Base-by-base conservation (phyloP, 306 rosid species). In the Rosa persica region DNA sequence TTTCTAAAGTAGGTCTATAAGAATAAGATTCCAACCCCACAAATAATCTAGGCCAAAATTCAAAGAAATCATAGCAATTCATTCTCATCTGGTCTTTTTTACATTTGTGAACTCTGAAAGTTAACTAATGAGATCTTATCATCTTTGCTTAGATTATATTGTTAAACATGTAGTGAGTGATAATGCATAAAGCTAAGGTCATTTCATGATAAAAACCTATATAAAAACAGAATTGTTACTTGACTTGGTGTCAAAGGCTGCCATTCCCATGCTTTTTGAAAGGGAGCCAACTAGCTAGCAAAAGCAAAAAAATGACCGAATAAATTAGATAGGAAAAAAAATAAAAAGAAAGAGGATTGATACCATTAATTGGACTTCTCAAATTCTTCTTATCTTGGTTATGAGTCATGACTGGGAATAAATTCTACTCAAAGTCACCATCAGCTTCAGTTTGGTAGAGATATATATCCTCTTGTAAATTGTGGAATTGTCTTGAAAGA, bases 201-300 rank as follows among this genome's bases (percentile, higher is more conserved):
- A 62, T 34, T 62, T 76, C 38, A 64, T 62, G 61, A 57, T 43
- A 20, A 46, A 76, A 62, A 62, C 72, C 36, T 61, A 47, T 43
- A 60, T 43, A 61, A 60, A 74, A 75, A 69, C 44, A 76, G 78
- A 80, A 79, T 6, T 74, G 71, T 87, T 61, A 54, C 81, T 72
- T 72, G 80, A 80, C 75, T 80, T 79, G 81, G 65, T 70, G 62
- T 79, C 83, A 83, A 90, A 89, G 87, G 79, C 97, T 92, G 97
- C 82, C 81, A 88, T 64, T 48, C 74, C 87, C 93, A 77, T 85
- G 87, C 93, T 89, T 89, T 88, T 83, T 43, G 76, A 75, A 88
- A 55, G 73, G 44, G 62, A 36, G 78, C 77, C 86, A 75, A 75
- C 86, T 61, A 48, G 86, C 86, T 61, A 48, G 86, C 80, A 78